phyloP scores from a whole-genome alignment of 352 stramenopile genomes.

The Pythium insidiosum region DNA sequence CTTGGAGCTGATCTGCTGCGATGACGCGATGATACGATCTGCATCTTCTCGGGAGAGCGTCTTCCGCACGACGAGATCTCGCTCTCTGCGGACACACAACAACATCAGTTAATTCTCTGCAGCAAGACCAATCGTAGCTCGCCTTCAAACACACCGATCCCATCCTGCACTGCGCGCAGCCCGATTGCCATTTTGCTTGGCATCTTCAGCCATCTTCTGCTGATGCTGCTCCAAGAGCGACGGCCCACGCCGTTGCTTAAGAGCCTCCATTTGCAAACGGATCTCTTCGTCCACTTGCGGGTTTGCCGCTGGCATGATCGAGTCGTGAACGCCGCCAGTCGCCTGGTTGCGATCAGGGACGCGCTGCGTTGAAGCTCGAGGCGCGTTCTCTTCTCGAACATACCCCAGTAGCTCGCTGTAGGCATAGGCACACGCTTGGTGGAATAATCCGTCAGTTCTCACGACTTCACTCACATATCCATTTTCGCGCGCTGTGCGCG shows the following conservation, averaged over 20 bases:
- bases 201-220: constrained; percentile 47
- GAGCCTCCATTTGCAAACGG: constrained; percentile 54
- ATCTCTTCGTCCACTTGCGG: constrained; percentile 59
- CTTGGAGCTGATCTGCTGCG: constrained; percentile 78
- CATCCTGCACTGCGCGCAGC: constrained; percentile 16
- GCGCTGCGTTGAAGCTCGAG: constrained; percentile 6
- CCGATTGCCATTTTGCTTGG: constrained; percentile 10
- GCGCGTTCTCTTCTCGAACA: constrained; percentile 65
- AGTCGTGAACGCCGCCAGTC: constrained; percentile 62
- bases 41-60: constrained; percentile 67
- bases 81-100: constrained; percentile 30
- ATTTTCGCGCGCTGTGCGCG: constrained; percentile 70
- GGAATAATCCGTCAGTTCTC: too few species aligned
- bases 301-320: constrained; percentile 57
- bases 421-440: not conserved
- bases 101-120: not conserved
- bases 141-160: constrained; percentile 53
- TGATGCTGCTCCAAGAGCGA: constrained; percentile 78
- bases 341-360: too few species aligned
- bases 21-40: constrained; percentile 63
- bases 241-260: constrained; percentile 47
- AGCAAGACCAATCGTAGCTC: too few species aligned
- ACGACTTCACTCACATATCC: constrained; percentile 71
- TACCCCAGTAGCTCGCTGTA: constrained; percentile 75
- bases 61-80: constrained; percentile 47